Conservation (phyloP, 2,329 filamentous ascomycete genomes). For the Colletotrichum tabaci region DNA sequence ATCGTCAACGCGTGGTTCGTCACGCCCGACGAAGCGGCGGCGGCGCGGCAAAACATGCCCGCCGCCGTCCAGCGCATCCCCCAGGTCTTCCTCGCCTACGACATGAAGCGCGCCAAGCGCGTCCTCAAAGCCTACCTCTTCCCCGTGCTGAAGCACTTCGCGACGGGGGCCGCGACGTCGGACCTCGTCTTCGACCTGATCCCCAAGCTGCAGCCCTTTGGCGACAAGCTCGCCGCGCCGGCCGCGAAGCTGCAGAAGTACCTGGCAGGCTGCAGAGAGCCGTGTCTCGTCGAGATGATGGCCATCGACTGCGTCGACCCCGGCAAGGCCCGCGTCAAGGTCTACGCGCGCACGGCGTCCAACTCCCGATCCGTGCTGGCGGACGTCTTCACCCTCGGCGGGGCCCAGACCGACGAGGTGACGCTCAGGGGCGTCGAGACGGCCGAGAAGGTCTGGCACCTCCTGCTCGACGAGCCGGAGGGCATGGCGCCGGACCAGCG, state of each 20-base stretch:
- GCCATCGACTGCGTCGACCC: conserved; percentile 47
- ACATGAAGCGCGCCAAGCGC: conserved; percentile 43
- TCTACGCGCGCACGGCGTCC: conserved; percentile 43
- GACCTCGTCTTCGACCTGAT: conserved; percentile 45
- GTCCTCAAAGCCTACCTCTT: conserved; percentile 46
- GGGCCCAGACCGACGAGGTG: conserved; percentile 44
- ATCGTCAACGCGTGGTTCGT: conserved; percentile 26
- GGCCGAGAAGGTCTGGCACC: conserved; percentile 45
- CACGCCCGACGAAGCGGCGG: conserved; percentile 18
- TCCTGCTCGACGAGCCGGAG: conserved; percentile 45
- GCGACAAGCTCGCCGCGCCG: conserved; percentile 33
- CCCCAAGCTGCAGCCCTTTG: conserved; percentile 37
- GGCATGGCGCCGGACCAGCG: conserved; percentile 34
- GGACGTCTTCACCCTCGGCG: conserved; percentile 46
- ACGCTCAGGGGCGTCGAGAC: conserved; percentile 43
- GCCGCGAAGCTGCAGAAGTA: conserved; percentile 43
- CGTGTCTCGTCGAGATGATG: conserved; percentile 44
- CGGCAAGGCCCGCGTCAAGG: conserved; percentile 45
- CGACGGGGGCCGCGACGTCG: conserved; percentile 41
- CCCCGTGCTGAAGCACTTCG: conserved; percentile 45
- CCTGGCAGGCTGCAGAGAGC: conserved; percentile 36
- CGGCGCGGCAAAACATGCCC: conserved; percentile 19
- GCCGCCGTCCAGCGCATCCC: conserved; percentile 38
- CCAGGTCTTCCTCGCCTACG: conserved; percentile 45
- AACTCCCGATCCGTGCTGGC: conserved; percentile 44